Evolutionary conservation across 1,284 basidiomycete genomes (phyloP).

Genomic region (Marasmius oreades): DNA sequence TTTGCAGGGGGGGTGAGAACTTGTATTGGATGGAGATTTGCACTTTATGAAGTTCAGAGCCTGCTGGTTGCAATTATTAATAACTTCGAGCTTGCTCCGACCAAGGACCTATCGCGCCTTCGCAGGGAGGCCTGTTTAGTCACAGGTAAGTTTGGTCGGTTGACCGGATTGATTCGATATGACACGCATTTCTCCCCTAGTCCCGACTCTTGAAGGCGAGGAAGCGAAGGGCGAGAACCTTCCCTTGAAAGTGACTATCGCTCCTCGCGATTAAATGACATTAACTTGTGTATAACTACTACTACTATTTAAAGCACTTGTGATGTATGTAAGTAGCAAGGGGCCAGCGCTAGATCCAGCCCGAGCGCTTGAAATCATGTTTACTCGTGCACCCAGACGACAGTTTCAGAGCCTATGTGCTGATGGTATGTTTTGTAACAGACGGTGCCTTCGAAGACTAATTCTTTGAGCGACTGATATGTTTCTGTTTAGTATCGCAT

Average conservation of each 20-base stretch:
- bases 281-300: background rate
- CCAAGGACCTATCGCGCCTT: constrained; percentile 38
- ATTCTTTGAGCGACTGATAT: no score
- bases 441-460: background rate
- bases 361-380: background rate
- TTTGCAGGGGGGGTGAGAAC: constrained; percentile 47
- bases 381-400: background rate
- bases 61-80: constrained; percentile 48
- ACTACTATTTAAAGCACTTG: background rate
- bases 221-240: constrained; percentile 43
- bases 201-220: constrained; percentile 52
- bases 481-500: background rate
- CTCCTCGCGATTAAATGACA: constrained; percentile 26
- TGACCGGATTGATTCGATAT: no score
- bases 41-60: constrained; percentile 43
- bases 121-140: constrained; percentile 48
- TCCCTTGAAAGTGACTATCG: constrained; percentile 34
- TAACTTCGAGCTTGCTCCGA: constrained; percentile 44
- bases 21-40: constrained; percentile 51
- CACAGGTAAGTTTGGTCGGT: constrained; percentile 25
- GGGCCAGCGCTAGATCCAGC: no score
- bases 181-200: background rate
- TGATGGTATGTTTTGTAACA: background rate
- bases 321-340: no score
- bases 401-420: background rate